Conservation (phyloP, 371 early-diverging fungal genomes). For the Phascolomyces articulosus region DNA sequence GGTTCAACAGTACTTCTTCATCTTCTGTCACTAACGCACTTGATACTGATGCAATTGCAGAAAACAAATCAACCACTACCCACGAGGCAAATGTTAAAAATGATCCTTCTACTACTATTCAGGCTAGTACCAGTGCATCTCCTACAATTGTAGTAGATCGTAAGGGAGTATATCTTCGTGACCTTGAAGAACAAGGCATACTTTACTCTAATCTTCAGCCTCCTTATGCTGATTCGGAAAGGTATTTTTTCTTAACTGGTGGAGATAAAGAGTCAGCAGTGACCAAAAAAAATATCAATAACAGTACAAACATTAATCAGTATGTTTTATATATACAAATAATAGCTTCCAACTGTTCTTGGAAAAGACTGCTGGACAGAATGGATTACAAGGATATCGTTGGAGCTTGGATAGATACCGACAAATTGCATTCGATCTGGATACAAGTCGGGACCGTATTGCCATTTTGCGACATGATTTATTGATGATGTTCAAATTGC, state of each 20-base stretch:
- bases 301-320: no score
- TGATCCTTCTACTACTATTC: background rate
- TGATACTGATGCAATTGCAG: background rate
- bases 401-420: conserved; percentile 38
- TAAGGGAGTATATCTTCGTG: conserved; percentile 48
- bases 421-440: conserved; percentile 43
- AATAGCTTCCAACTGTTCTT: background rate
- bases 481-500: conserved; percentile 42
- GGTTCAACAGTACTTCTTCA: background rate
- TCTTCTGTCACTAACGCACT: background rate
- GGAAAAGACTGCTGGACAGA: background rate
- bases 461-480: conserved; percentile 52
- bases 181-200: conserved; percentile 45
- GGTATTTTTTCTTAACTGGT: no score
- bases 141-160: background rate
- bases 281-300: no score
- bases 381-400: conserved; percentile 1
- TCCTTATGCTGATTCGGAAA: conserved; percentile 25
- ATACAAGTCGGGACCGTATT: conserved; percentile 49
- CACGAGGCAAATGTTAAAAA: background rate
- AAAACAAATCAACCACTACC: background rate
- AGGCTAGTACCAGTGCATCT: background rate
- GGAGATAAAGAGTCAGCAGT: no score
- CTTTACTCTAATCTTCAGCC: conserved; percentile 17
- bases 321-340: background rate